phyloP scores from a whole-genome alignment of 352 stramenopile genomes.

The Thalassiosira livingstoniorum region DNA sequence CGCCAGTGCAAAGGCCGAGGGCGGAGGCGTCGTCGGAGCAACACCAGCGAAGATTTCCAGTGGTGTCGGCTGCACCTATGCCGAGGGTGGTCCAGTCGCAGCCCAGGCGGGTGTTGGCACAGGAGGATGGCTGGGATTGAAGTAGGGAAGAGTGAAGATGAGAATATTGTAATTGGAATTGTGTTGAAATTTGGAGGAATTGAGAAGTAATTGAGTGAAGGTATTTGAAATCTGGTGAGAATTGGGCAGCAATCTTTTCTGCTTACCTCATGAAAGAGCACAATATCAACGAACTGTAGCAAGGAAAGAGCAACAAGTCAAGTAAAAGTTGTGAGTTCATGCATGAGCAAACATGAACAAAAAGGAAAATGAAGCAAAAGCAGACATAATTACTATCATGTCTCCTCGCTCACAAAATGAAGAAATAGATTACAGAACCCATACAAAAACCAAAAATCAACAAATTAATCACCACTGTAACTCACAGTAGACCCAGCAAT shows the following conservation, averaged over 20 bases:
- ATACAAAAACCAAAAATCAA: background rate
- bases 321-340: conserved; percentile 51
- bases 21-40: conserved; percentile 74
- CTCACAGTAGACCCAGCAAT: conserved; percentile 33
- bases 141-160: too few relatives aligned
- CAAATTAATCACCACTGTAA: background rate
- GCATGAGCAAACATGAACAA: conserved; percentile 10
- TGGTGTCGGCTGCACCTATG: conserved; percentile 61
- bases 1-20: conserved; percentile 62
- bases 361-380: background rate
- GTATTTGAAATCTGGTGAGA: too few relatives aligned
- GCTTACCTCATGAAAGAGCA: conserved; percentile 67
- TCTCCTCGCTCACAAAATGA: too few relatives aligned
- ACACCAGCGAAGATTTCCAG: conserved; percentile 74
- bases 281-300: conserved; percentile 61
- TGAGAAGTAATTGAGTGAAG: background rate
- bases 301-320: background rate
- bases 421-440: background rate
- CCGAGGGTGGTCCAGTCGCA: conserved; percentile 80
- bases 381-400: conserved; percentile 16
- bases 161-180: too few relatives aligned
- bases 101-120: conserved; percentile 62
- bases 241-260: background rate
- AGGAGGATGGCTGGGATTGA: conserved; percentile 60
- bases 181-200: too few relatives aligned